phyloP scores from a whole-genome alignment of 495 filamentous ascomycete genomes.

The Polyplosphaeria fusca region DNA sequence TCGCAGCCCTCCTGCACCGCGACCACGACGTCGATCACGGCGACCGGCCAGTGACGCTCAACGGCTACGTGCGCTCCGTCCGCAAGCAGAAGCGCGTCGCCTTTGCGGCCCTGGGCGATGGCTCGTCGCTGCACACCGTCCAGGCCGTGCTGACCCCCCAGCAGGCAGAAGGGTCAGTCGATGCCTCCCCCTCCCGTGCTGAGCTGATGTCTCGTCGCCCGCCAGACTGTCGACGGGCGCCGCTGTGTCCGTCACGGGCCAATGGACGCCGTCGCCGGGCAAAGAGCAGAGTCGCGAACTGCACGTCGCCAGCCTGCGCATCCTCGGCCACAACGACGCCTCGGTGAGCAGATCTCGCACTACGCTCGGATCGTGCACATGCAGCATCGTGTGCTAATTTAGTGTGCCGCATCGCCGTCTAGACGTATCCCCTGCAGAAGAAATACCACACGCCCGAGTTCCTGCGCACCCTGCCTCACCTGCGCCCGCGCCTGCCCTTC shows the following conservation, averaged over 20 bases:
- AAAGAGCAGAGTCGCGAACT: slow-evolving; percentile 77
- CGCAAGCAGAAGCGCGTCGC: slow-evolving; percentile 78
- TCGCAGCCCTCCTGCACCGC: slow-evolving; percentile 37
- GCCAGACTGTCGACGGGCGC: slow-evolving; percentile 73
- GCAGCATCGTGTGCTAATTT: slow-evolving; percentile 11
- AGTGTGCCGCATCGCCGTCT: slow-evolving; percentile 12
- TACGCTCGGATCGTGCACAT: slow-evolving; percentile 25
- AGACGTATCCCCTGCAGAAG: slow-evolving; percentile 90
- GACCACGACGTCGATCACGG: too few relatives aligned
- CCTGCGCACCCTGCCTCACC: slow-evolving; percentile 82
- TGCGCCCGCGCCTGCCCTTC: slow-evolving; percentile 78
- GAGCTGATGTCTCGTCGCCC: slow-evolving; percentile 10
- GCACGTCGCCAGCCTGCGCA: slow-evolving; percentile 60
- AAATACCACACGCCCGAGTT: slow-evolving; percentile 90
- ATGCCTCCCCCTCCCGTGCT: neutral
- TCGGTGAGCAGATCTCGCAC: slow-evolving; percentile 57
- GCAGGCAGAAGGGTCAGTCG: slow-evolving; percentile 71
- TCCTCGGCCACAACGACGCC: slow-evolving; percentile 74
- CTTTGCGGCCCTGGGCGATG: slow-evolving; percentile 86
- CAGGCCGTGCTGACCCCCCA: slow-evolving; percentile 78
- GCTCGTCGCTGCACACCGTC: slow-evolving; percentile 71
- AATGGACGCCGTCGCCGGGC: slow-evolving; percentile 73
- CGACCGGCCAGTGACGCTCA: slow-evolving; percentile 53
- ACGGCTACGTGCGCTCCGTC: slow-evolving; percentile 80
- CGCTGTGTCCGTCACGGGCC: slow-evolving; percentile 72